Percentiles rank a stretch among this genome's conserved stretches.
These are phyloP conservation scores for Globisporangium iwayamae DNA, from an alignment of 352 stramenopile genomes.

Conservation along the genomic window DNA sequence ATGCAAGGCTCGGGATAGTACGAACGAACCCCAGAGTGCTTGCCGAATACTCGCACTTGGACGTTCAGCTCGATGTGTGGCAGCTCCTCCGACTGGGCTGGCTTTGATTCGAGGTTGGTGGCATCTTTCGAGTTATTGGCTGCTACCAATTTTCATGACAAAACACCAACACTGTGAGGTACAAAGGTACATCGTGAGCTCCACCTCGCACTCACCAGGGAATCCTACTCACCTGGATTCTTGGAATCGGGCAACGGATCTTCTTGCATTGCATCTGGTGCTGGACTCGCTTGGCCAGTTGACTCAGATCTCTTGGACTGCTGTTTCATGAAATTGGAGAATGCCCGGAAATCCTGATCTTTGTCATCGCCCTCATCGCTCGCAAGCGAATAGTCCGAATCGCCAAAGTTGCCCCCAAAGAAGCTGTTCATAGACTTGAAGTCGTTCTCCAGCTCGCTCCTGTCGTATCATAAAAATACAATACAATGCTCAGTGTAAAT, in stretches of 20 bases:
- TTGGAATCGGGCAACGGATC: neutral
- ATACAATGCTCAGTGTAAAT: no score
- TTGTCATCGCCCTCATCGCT: neutral
- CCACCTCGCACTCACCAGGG: neutral
- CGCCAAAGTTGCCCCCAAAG: conserved; percentile 24
- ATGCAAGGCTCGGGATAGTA: neutral
- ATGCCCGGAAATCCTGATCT: neutral
- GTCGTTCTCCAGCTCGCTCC: conserved; percentile 38
- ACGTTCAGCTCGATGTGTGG: conserved; percentile 20
- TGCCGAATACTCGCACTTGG: conserved; percentile 37
- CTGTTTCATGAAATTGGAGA: neutral
- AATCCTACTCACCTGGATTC: neutral
- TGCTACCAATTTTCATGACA: neutral
- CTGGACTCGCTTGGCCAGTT: neutral
- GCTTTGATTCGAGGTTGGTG: neutral
- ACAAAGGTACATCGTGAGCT: neutral
- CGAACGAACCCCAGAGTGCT: conserved; percentile 34
- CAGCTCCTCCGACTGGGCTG: neutral
- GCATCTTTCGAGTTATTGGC: conserved; percentile 6
- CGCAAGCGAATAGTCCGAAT: conserved; percentile 20
- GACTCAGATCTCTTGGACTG: neutral
- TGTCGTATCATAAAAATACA: neutral
- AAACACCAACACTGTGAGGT: neutral
- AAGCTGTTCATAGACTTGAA: conserved; percentile 48
- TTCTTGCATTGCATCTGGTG: neutral